Evolutionary conservation across 345 rosid genomes (phyloP), one percentile per base, ranked within the genome.

Genomic region (Euclidium syriacum): DNA sequence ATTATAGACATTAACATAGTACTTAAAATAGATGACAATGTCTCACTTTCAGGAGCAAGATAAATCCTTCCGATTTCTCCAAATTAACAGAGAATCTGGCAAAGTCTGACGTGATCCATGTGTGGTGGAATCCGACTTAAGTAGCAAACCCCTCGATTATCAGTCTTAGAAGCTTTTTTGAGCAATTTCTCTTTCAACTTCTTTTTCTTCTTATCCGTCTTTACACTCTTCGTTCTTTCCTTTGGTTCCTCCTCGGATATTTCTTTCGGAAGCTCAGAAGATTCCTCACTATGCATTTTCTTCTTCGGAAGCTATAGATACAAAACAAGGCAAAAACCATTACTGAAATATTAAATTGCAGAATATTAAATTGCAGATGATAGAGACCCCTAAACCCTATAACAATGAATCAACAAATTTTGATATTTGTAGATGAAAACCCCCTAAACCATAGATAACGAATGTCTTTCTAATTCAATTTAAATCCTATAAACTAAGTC

Each of bases 111-210:
- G 58, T 76, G 95, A 74, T 94, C 97, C 97, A 89, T 90, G 43
- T 72, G 87, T 16, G 97, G 97, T 60, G 99, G 96, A 47, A 94
- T 81, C 49, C 97, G 79, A 60, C 91, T 94, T 64, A 94, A 56
- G 68, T 85, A 94, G 73, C 97, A 94, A 66, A 94, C 82, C 14
- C 99, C 99, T 3, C 90, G 75, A n/a, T 78, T 83, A 9, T 60
- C 77, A 46, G 88, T 88, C 41, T 74, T 74, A n/a, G 78, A 80
- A 41, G 85, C 75, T 77, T 88, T 84, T 63, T 80, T 75, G 15
- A 75, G 50, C 61, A 84, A 46, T 17, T 46, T 77, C 68, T 73
- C 61, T 70, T 81, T 89, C 75, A 53, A 66, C 64, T 79, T 81
- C 44, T 67, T 79, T 51, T 72, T 78, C 63, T 62, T 70, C 12